phyloP scores from a whole-genome alignment of 257 asterid genomes.

The Solanum etuberosum region DNA sequence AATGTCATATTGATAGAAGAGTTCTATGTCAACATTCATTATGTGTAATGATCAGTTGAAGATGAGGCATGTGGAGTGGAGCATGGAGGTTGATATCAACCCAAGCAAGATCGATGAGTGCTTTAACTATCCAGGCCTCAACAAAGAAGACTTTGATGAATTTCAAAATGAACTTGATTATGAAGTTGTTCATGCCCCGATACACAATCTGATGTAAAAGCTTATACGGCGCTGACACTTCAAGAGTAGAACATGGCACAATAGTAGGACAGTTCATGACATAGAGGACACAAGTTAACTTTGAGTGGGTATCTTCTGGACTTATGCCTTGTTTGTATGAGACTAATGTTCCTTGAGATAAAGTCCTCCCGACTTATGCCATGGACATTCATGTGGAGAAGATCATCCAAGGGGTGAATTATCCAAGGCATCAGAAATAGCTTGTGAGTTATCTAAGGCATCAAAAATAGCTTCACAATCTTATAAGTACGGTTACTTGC shows the following conservation, averaged over 20 bases:
- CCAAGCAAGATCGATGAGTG: neutral
- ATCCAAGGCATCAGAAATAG: neutral
- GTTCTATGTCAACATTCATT: neutral
- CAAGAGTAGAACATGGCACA: neutral
- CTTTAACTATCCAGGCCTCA: neutral
- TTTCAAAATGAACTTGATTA: neutral
- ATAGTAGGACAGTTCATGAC: neutral
- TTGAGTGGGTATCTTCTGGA: neutral
- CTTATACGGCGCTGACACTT: neutral
- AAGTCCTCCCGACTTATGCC: neutral
- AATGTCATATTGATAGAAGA: neutral
- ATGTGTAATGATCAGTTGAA: neutral
- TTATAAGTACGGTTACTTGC: neutral
- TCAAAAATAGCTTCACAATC: neutral
- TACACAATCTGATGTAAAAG: neutral
- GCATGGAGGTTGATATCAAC: neutral
- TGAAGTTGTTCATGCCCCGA: neutral
- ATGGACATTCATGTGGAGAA: neutral
- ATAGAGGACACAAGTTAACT: neutral
- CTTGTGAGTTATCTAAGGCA: neutral
- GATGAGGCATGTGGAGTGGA: neutral
- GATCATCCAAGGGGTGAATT: neutral
- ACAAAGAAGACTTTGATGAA: neutral
- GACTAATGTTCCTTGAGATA: neutral
- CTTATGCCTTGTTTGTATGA: neutral